Conservation (phyloP, 2,329 filamentous ascomycete species). For the Fusarium ramigenum region DNA sequence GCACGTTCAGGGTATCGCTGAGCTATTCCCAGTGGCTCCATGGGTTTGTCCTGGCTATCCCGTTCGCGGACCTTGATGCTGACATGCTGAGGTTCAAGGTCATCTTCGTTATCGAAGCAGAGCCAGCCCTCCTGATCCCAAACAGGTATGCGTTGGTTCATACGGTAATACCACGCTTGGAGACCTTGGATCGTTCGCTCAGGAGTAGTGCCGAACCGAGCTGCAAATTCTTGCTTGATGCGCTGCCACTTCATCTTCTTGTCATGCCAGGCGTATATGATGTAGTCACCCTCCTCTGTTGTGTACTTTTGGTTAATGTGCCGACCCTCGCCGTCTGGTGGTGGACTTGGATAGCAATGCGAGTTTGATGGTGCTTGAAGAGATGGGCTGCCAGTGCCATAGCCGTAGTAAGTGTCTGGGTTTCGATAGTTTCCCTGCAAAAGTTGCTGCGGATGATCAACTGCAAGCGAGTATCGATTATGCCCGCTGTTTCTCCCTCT, state of each 20-base stretch:
- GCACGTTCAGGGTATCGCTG: slow-evolving; percentile 60
- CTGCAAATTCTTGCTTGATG: slow-evolving; percentile 52
- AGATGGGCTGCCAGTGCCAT: slow-evolving; percentile 37
- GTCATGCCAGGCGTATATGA: slow-evolving; percentile 56
- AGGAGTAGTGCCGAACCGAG: slow-evolving; percentile 50
- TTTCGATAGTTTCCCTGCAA: slow-evolving; percentile 31
- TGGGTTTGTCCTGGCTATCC: slow-evolving; percentile 49
- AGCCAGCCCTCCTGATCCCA: slow-evolving; percentile 54
- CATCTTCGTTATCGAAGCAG: slow-evolving; percentile 52
- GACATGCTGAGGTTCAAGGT: slow-evolving; percentile 50
- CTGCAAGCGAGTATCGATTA: slow-evolving; percentile 29
- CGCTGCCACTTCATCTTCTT: slow-evolving; percentile 55
- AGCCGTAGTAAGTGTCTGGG: slow-evolving; percentile 37
- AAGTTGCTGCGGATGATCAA: slow-evolving; percentile 30
- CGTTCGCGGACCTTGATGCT: slow-evolving; percentile 53
- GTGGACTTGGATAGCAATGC: slow-evolving; percentile 49
- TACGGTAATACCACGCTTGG: slow-evolving; percentile 56
- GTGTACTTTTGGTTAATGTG: slow-evolving; percentile 58
- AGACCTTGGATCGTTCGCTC: slow-evolving; percentile 53
- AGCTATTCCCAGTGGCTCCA: slow-evolving; percentile 50
- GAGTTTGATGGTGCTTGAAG: slow-evolving; percentile 33
- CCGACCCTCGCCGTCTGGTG: slow-evolving; percentile 49
- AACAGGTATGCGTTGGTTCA: slow-evolving; percentile 54
- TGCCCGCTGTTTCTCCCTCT: slow-evolving; percentile 25
- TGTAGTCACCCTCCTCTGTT: slow-evolving; percentile 55